Base-by-base conservation (phyloP, 257 asterid genomes). In the Nyctanthes arbortristis region DNA sequence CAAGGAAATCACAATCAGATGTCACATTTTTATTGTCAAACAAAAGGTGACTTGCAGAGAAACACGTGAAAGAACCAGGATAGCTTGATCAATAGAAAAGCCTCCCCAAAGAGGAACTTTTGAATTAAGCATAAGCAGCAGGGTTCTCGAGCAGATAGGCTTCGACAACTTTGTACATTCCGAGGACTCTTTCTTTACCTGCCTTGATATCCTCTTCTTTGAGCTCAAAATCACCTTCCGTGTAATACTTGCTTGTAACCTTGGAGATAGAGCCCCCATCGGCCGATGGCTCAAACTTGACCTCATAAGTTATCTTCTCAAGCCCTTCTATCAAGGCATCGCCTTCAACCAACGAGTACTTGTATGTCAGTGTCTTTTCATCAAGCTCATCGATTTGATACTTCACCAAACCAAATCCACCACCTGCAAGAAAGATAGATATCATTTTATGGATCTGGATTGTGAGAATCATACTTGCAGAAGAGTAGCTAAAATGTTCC, bases 111-210 rank as follows among this genome's bases (percentile, higher is more conserved):
- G n/a, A n/a, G n/a, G n/a, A n/a, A n/a, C n/a, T n/a, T n/a, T n/a
- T n/a, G n/a, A n/a, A n/a, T n/a, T n/a, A n/a, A n/a, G n/a, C n/a
- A n/a, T n/a, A n/a, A n/a, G n/a, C 73, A 25, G 35, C 13, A 7
- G 65, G 65, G 27, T 68, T 68, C 22, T 56, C 29, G 8, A 68
- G 56, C 28, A 68, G 73, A 34, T 68, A 68, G 11, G n/a, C 65
- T 49, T 68, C 72, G 3, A 67, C 72, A 33, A 34, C 63, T 63
- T 66, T 67, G 72, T 67, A 67, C n/a, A 35, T 49, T 34, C 72
- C 65, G 27, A 67, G 10, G 2, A 35, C 72, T 49, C 43, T 55
- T 16, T 67, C 65, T 33, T 67, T 67, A 29, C 72, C 72, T 8
- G 72, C 72, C 31, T 68, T 68, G 9, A 56, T 28, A n/a, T 35